Evolutionary conservation across 371 early-diverging fungal genomes (phyloP).

Genomic region (Mortierella polycephala): DNA sequence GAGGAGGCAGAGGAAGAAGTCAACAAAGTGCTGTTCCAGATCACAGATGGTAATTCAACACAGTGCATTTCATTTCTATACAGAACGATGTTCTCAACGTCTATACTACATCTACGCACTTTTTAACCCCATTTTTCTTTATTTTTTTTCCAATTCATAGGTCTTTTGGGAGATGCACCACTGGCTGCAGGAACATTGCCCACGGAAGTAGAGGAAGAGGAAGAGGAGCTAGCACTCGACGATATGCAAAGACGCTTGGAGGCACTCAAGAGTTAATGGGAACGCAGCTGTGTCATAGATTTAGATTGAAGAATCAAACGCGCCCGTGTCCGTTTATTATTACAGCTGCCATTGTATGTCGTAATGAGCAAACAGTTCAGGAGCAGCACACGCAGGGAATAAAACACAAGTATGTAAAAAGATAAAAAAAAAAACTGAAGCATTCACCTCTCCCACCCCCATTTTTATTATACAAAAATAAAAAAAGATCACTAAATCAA

Average conservation of each 20-base stretch:
- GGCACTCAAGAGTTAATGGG: conserved; percentile 65
- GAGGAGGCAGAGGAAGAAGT: conserved; percentile 96
- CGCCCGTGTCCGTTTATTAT: too few relatives aligned
- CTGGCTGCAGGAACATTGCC: conserved; percentile 52
- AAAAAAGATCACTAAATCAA: conserved; percentile 63
- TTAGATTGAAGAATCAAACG: too few relatives aligned
- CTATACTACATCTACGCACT: conserved; percentile 5
- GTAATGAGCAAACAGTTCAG: too few relatives aligned
- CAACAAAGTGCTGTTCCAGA: conserved; percentile 85
- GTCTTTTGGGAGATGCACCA: conserved; percentile 77
- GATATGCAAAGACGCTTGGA: conserved; percentile 88
- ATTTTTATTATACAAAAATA: background rate
- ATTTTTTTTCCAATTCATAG: conserved; percentile 39
- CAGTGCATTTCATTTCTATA: background rate
- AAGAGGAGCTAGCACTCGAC: conserved; percentile 82
- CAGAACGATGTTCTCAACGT: background rate
- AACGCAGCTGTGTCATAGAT: too few relatives aligned
- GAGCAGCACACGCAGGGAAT: too few relatives aligned
- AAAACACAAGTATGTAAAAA: too few relatives aligned
- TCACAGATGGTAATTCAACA: conserved; percentile 80
- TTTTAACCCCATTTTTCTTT: conserved; percentile 7
- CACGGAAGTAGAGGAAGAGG: conserved; percentile 60
- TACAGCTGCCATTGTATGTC: too few relatives aligned
- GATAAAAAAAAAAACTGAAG: conserved; percentile 1
- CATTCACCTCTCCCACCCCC: too few relatives aligned